Evolutionary conservation across 202 grass and related monocot genomes (phyloP).

Genomic region (Digitaria exilis): DNA sequence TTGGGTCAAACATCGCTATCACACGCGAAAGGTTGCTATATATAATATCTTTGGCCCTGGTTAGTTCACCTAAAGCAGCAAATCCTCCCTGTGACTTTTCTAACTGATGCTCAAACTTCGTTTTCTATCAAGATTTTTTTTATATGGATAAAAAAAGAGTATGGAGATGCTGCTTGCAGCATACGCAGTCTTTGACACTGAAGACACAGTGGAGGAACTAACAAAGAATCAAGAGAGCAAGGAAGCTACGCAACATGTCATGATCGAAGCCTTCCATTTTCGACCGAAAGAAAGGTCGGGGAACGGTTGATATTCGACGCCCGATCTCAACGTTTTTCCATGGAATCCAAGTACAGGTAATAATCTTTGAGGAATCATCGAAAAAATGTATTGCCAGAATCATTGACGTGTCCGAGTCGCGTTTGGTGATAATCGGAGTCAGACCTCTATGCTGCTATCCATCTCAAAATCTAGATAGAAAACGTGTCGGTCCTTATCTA

Average conservation of each 20-base stretch:
- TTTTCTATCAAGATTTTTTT: constrained; percentile 15
- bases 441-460: not conserved
- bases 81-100: not conserved
- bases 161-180: constrained; percentile 35
- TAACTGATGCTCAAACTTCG: not conserved
- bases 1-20: constrained; percentile 38
- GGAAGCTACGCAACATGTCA: not conserved
- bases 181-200: constrained; percentile 15
- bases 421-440: not conserved
- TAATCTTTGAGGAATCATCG: not conserved
- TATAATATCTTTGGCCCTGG: not conserved
- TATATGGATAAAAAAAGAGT: not conserved
- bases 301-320: not conserved
- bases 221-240: not conserved
- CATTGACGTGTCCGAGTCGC: not conserved
- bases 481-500: not conserved
- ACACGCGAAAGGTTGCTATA: not conserved
- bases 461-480: not conserved
- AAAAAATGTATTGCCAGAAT: not conserved
- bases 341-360: not conserved
- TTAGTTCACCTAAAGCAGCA: constrained; percentile 23
- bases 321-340: not conserved
- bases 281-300: not conserved
- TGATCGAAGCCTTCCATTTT: not conserved
- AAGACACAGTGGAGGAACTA: not conserved